Evolutionary conservation across 2,329 filamentous ascomycete genomes (phyloP), one percentile per base, ranked within the genome.

Genomic region (Exophiala aquamarina): DNA sequence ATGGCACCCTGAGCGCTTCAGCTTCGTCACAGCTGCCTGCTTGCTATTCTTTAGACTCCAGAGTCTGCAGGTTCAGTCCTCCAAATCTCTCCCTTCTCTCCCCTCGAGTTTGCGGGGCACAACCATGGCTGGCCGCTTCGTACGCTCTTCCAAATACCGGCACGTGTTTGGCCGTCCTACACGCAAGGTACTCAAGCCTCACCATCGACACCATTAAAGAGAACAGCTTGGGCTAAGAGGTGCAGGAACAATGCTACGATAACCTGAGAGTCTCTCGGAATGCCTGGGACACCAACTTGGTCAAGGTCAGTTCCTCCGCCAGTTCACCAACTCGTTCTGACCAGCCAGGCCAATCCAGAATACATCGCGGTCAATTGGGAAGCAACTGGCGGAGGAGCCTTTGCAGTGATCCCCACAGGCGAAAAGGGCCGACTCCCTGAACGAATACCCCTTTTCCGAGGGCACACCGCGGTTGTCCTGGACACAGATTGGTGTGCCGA

Each of bases 311-410:
- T 66, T 52, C 47, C 49, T 56, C 55, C 54, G 15, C 47, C 36
- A 47, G 20, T 55, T 43, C 3, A 9, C 23, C 6, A 26, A 26
- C 23, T 23, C 13, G 41, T 47, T 32, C 52, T 57, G 41, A 58
- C 28, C 8, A 13, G 14, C 61, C 66, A 94, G 90, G 93, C 83
- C 68, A 98, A 98, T 70, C 91, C 93, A 40, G 85, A 95, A 70
- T 97, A 93, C 70, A 79, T 98, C 60, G 86, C 93, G 4, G 91
- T 98, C 74, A 98, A 98, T 78, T 98, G 93, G 93, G 92, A 98
- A 72, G 80, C 93, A 31, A 88, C 89, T 67, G 93, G 93, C 55
- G 93, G 93, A 63, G 93, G 93, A 66, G 92, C 93, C 61, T 97
- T 98, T 66, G 93, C 93, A 45, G 92, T 98, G 60, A 89, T 98